Conservation (phyloP, 345 rosid genomes). For the Populus simonii region DNA sequence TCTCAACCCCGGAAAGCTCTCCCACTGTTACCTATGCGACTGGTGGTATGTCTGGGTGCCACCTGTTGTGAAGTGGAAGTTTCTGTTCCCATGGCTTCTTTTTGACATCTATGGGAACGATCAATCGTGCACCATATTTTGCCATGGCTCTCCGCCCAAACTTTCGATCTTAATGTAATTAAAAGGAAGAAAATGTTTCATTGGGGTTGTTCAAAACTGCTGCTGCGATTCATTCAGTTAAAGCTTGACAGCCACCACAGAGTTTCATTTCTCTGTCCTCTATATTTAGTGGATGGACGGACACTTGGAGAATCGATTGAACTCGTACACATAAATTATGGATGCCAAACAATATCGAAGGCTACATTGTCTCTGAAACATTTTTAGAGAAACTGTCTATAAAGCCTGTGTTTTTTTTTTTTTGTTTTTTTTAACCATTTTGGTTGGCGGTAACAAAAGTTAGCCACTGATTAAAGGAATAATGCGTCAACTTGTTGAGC, state of each 20-base stretch:
- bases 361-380: too few relatives aligned
- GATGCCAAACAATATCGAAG: too few relatives aligned
- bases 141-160: conserved; percentile 21
- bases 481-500: conserved; percentile 11
- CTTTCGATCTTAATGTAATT: not conserved
- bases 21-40: conserved; percentile 39
- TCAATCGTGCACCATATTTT: conserved; percentile 33
- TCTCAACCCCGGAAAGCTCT: conserved; percentile 58
- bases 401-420: too few relatives aligned
- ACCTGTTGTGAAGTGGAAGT: conserved; percentile 53
- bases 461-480: conserved; percentile 32
- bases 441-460: not conserved
- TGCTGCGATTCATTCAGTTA: too few relatives aligned
- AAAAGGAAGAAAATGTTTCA: not conserved
- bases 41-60: conserved; percentile 63
- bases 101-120: conserved; percentile 54
- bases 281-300: too few relatives aligned
- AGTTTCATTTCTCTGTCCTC: too few relatives aligned
- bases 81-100: conserved; percentile 59
- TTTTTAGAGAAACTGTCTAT: too few relatives aligned
- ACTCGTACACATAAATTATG: too few relatives aligned
- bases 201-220: too few relatives aligned
- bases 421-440: too few relatives aligned
- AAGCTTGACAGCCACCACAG: too few relatives aligned
- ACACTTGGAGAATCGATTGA: too few relatives aligned